phyloP scores from a whole-genome alignment of 768 basidiomycete genomes.

The Psilocybe cubensis region DNA sequence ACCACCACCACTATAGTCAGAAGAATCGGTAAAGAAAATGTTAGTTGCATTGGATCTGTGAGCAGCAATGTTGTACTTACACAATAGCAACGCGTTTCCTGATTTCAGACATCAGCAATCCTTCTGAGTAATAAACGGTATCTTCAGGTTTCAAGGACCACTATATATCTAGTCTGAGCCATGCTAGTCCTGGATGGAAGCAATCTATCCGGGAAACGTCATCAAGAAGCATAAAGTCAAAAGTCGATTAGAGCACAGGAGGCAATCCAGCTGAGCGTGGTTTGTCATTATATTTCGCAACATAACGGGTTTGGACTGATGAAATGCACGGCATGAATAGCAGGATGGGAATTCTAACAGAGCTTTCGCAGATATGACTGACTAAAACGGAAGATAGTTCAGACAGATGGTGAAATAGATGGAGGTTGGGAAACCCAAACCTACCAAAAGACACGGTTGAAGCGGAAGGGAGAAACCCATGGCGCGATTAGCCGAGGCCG shows the following conservation, averaged over 20 bases:
- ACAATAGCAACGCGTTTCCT: slow-evolving; percentile 20
- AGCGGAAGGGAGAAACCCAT: neutral
- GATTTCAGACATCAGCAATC: neutral
- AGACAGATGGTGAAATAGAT: neutral
- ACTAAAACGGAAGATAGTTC: neutral
- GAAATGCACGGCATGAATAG: no score
- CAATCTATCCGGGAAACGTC: neutral
- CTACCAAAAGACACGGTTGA: neutral
- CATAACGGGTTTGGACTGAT: no score
- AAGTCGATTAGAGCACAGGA: neutral
- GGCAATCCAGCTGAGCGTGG: no score
- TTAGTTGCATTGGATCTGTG: neutral
- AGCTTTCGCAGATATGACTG: neutral
- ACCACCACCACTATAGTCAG: slow-evolving; percentile 30
- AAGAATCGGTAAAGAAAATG: neutral
- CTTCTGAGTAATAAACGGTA: neutral
- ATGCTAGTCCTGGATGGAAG: neutral
- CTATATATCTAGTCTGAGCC: neutral
- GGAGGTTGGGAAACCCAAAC: neutral
- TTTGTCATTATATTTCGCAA: no score
- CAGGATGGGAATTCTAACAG: no score
- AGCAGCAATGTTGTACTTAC: slow-evolving; percentile 6
- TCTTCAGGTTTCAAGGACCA: neutral
- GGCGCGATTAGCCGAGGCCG: neutral
- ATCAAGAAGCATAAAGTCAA: neutral